phyloP scores from a whole-genome alignment of 345 rosid genomes.

The Arabidopsis arenosa region DNA sequence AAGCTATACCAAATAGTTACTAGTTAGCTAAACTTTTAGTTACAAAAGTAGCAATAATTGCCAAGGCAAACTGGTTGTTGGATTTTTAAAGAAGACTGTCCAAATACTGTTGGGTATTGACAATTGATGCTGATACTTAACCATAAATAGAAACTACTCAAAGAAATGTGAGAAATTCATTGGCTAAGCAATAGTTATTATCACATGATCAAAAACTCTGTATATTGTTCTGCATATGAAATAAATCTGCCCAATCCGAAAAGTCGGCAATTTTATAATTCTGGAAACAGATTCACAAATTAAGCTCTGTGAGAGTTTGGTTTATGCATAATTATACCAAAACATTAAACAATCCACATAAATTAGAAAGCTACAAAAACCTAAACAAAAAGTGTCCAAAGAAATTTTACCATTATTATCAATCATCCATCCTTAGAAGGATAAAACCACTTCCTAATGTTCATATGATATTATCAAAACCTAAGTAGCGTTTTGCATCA shows the following conservation, averaged over 20 bases:
- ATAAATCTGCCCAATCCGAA: background rate
- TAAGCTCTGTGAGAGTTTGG: background rate
- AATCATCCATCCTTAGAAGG: background rate
- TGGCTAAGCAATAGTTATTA: background rate
- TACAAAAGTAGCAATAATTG: background rate
- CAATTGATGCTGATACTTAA: background rate
- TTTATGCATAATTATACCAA: background rate
- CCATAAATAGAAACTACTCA: background rate
- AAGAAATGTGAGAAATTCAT: background rate
- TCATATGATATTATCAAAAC: slow-evolving; percentile 4
- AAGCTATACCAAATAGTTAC: background rate
- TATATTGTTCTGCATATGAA: background rate
- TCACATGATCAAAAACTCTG: background rate
- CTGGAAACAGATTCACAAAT: background rate
- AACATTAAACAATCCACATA: background rate
- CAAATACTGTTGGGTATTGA: background rate
- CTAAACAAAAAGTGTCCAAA: background rate
- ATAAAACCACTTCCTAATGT: background rate
- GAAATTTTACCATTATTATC: slow-evolving; percentile 2
- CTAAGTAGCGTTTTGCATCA: background rate
- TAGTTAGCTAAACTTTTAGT: background rate
- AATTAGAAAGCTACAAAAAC: background rate
- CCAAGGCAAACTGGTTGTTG: background rate
- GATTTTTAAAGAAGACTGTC: background rate
- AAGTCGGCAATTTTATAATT: background rate